Percentiles rank a stretch among this genome's conserved stretches.
phyloP scores from a whole-genome alignment of 208 protist genomes.

The Leishmania mexicana region DNA sequence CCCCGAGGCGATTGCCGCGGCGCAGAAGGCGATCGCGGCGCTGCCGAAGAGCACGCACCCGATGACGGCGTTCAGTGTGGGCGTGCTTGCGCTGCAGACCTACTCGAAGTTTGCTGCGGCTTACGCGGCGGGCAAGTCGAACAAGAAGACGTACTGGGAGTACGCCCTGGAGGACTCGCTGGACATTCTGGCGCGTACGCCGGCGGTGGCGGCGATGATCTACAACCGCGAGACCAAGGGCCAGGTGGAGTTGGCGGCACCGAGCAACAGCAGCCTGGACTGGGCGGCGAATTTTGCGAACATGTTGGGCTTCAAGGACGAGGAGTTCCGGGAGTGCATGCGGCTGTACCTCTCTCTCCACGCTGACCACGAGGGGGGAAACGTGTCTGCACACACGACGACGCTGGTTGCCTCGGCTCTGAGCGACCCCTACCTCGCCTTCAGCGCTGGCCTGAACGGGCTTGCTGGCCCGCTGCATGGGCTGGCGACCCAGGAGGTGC shows the following conservation, averaged over 20 bases:
- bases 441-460: constrained; percentile 94
- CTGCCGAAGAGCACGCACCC: constrained; percentile 95
- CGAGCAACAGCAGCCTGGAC: constrained; percentile 80
- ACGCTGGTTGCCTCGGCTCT: constrained; percentile 97
- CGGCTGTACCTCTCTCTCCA: constrained; percentile 98
- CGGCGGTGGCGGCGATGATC: constrained; percentile 91
- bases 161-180: constrained; percentile 94
- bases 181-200: constrained; percentile 91
- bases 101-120: constrained; percentile 94
- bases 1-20: constrained; percentile 53
- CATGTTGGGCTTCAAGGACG: constrained; percentile 94
- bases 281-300: constrained; percentile 95
- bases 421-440: constrained; percentile 97
- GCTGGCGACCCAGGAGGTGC: constrained; percentile 98
- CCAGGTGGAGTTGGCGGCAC: constrained; percentile 44
- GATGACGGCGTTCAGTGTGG: constrained; percentile 94
- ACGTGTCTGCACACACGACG: constrained; percentile 97
- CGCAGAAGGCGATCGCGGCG: constrained; percentile 81
- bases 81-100: constrained; percentile 92
- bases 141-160: constrained; percentile 96
- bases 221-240: constrained; percentile 87
- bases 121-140: constrained; percentile 92
- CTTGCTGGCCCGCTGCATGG: constrained; percentile 98
- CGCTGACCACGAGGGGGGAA: constrained; percentile 97
- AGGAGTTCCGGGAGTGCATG: constrained; percentile 97